Conservation (phyloP, 495 filamentous ascomycete species). For the Sphaerosporella brunnea region DNA sequence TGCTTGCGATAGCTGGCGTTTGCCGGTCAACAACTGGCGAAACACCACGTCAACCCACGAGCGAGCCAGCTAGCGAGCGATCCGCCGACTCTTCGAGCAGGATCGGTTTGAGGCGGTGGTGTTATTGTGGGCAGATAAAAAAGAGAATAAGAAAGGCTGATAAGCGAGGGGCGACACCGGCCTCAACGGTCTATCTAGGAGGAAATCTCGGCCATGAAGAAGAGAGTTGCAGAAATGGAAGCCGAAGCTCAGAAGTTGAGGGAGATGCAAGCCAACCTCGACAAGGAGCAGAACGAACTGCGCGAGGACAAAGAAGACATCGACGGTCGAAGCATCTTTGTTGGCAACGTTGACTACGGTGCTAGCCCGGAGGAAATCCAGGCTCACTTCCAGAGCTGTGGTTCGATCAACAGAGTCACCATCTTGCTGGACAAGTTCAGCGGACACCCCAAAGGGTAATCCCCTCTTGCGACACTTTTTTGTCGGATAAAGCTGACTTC, state of each 20-base stretch:
- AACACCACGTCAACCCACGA: conserved; percentile 1
- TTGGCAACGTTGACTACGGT: conserved; percentile 97
- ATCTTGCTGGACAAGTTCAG: conserved; percentile 97
- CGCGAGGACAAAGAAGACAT: conserved; percentile 91
- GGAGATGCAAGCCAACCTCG: conserved; percentile 85
- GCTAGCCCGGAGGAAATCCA: conserved; percentile 97
- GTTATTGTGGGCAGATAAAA: not conserved
- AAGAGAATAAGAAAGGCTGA: conserved; percentile 7
- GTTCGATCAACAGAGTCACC: conserved; percentile 94
- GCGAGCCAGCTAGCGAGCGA: not conserved
- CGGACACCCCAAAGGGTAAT: conserved; percentile 90
- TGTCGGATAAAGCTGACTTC: not conserved
- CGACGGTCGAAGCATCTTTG: conserved; percentile 89
- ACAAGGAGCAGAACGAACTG: conserved; percentile 64
- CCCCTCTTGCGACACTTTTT: not conserved
- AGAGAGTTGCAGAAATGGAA: conserved; percentile 96
- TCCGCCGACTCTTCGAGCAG: not conserved
- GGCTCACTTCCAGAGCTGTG: conserved; percentile 94
- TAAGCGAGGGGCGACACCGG: not conserved
- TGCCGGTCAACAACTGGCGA: not conserved
- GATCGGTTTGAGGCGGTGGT: not conserved
- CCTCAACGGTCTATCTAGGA: conserved; percentile 36
- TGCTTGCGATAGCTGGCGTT: too few relatives aligned
- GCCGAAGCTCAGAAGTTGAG: conserved; percentile 89
- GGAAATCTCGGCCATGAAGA: conserved; percentile 97